Base-by-base conservation (phyloP, 2,329 filamentous ascomycete species). In the Aspergillus aculeatinus region DNA sequence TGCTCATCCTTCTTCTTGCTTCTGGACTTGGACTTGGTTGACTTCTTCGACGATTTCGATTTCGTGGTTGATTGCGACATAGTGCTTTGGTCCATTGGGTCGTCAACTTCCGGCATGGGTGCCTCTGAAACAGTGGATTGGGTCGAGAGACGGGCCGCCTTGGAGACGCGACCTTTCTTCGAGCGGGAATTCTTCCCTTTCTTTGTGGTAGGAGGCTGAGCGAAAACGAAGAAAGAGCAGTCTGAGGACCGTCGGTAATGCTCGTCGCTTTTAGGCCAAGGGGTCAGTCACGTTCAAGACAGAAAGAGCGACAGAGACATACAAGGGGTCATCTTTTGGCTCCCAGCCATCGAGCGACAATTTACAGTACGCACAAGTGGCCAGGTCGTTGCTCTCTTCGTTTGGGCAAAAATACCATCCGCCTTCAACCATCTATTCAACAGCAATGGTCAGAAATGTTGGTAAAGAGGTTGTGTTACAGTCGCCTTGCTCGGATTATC, bases 341-440 rank as follows among this genome's bases (percentile, higher is more conserved):
- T 98, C 95, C 95, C 96, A 99, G 6, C 92, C 92, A 74, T 98
- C 94, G 11, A 99, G 83, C 11, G 89, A 92, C 16, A 98, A 79
- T 59, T 90, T 87, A 79, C 95, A 99, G 77, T 98, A 97, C 29
- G 90, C 84, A 73, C 95, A 99, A 11, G 90, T 95, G 10, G 91
- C 91, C 79, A 94, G 91, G 74, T 99, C 95, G 65, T 95, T 89
- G 12, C 88, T 91, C 48, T 94, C 92, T 48, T 85, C 79, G 5
- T 87, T 91, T 0, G 95, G 93, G 25, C 92, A 96, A 77, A 93
- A 97, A 72, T 90, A 92, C 93, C 94, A 99, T 11, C 95, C 95
- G 29, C 92, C 91, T 65, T 94, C 91, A 35, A 91, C 91, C 80
- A 98, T 88, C 87, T 95, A 68, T 58, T n/a, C 16, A 19, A 19